Conservation (phyloP, 192 early-diverging fungal species). For the Coemansia aciculifera region DNA sequence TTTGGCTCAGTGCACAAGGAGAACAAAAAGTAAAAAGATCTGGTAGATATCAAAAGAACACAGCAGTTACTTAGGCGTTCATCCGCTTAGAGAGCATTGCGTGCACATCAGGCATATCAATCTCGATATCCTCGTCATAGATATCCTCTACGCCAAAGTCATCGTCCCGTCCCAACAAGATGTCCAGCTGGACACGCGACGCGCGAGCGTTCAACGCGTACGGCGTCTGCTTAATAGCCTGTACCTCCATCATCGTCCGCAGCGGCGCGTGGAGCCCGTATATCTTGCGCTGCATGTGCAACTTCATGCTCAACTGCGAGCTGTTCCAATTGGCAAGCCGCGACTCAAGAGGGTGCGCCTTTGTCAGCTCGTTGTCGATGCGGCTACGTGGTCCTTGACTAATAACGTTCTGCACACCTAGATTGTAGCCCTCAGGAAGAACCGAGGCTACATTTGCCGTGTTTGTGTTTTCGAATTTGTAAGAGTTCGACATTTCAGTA, state of each 20-base stretch:
- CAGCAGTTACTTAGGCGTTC: slow-evolving; percentile 10
- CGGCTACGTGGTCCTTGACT: slow-evolving; percentile 30
- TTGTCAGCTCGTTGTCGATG: slow-evolving; percentile 28
- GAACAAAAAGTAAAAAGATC: not conserved
- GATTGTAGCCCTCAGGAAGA: slow-evolving; percentile 23
- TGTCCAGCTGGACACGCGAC: slow-evolving; percentile 68
- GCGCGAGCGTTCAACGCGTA: slow-evolving; percentile 25
- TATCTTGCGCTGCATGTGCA: slow-evolving; percentile 74
- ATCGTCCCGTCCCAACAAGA: slow-evolving; percentile 84
- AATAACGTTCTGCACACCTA: slow-evolving; percentile 28
- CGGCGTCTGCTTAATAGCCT: slow-evolving; percentile 48
- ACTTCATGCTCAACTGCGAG: slow-evolving; percentile 79
- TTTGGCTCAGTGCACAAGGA: slow-evolving; percentile 1
- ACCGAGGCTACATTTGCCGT: slow-evolving; percentile 21
- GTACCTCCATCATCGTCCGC: slow-evolving; percentile 88
- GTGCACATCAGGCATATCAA: slow-evolving; percentile 23
- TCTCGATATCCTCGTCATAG: slow-evolving; percentile 64
- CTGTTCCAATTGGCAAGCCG: slow-evolving; percentile 76
- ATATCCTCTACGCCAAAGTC: slow-evolving; percentile 91
- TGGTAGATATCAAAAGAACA: not conserved
- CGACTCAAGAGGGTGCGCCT: slow-evolving; percentile 78
- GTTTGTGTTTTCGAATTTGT: slow-evolving; percentile 29
- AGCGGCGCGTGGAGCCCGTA: slow-evolving; percentile 93
- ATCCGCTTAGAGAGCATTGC: slow-evolving; percentile 27
- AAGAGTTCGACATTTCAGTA: slow-evolving; percentile 32